A percentile compares a stretch with the other conserved stretches of the same genome.
Evolutionary conservation across 2,329 filamentous ascomycete genomes (phyloP).

Genomic region (Pestalotiopsis sp.): DNA sequence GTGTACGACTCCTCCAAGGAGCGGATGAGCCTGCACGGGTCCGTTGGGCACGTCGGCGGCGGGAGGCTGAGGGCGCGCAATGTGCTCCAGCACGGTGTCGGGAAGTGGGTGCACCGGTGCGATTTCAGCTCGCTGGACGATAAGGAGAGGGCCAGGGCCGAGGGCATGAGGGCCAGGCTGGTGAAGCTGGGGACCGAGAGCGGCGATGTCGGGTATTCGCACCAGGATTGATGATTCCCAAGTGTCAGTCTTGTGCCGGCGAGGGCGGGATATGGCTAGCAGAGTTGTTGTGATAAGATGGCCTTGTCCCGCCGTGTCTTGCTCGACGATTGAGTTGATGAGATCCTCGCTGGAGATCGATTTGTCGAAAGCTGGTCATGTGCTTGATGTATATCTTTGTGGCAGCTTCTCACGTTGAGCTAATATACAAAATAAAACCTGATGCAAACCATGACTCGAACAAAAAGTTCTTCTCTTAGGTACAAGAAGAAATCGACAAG

Average conservation of each 20-base stretch:
- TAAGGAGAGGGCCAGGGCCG: conserved; percentile 51
- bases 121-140: conserved; percentile 54
- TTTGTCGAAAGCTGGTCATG: no score
- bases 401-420: no score
- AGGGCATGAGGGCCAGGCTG: conserved; percentile 65
- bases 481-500: no score
- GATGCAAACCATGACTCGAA: no score
- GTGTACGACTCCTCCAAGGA: conserved; percentile 63
- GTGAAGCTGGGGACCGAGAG: conserved; percentile 63
- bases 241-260: neutral
- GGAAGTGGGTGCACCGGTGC: conserved; percentile 63
- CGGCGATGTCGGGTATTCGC: conserved; percentile 66
- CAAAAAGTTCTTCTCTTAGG: no score
- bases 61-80: conserved; percentile 65
- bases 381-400: no score
- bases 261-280: neutral
- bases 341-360: no score
- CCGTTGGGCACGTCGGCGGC: conserved; percentile 63
- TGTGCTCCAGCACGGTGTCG: conserved; percentile 75
- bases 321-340: neutral
- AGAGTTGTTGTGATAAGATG: neutral
- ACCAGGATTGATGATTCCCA: conserved; percentile 46
- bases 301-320: neutral
- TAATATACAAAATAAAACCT: no score
- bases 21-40: conserved; percentile 73